Percentiles rank a stretch among this genome's conserved stretches.
phyloP scores from a whole-genome alignment of 1,284 basidiomycete genomes.

The Leccinum pallidistipes region DNA sequence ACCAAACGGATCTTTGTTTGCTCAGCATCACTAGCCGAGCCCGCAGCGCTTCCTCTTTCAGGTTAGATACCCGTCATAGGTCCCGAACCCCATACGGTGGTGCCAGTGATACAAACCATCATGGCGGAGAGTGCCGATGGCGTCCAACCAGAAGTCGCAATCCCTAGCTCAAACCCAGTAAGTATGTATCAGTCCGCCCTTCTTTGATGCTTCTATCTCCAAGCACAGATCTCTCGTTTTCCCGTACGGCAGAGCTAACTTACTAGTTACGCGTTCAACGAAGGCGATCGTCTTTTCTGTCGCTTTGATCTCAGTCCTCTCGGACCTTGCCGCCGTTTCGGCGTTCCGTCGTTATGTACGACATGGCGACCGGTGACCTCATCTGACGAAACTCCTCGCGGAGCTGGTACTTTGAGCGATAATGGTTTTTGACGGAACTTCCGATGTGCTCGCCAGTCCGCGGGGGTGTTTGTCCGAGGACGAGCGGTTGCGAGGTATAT shows the following conservation, averaged over 20 bases:
- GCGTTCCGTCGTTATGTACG: background rate
- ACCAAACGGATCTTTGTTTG: background rate
- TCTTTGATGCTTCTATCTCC: background rate
- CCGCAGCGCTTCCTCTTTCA: background rate
- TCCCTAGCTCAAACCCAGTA: background rate
- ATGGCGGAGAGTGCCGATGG: background rate
- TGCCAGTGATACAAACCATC: background rate
- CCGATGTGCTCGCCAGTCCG: constrained; percentile 17
- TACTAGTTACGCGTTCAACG: background rate
- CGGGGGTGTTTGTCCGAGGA: constrained; percentile 4
- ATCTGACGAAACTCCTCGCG: background rate
- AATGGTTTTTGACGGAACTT: constrained; percentile 6
- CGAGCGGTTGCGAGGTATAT: background rate
- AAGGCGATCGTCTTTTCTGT: background rate
- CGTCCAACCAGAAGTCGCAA: background rate
- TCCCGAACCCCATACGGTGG: background rate
- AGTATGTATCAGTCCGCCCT: background rate
- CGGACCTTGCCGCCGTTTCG: background rate
- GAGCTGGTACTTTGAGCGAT: constrained; percentile 6
- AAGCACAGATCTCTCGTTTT: background rate
- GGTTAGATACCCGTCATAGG: background rate
- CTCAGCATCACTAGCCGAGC: background rate
- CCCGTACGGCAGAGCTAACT: background rate
- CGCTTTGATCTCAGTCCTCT: background rate
- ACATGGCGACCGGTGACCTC: background rate